phyloP scores from a whole-genome alignment of 2,329 filamentous ascomycete genomes.

The Lasiodiplodia sp. region DNA sequence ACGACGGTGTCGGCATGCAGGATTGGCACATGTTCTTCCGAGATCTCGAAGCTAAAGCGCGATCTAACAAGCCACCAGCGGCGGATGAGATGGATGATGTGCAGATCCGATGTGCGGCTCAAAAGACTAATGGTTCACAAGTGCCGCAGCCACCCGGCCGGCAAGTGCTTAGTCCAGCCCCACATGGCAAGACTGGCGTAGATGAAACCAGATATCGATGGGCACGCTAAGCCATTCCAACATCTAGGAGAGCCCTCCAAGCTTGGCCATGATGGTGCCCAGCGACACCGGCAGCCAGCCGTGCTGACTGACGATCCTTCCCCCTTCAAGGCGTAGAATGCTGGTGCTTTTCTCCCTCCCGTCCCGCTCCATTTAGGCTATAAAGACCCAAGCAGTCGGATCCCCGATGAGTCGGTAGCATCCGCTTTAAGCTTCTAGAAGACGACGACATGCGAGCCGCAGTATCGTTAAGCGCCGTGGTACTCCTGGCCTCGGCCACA shows the following conservation, averaged over 20 bases:
- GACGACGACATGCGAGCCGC: not conserved
- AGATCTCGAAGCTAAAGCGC: not conserved
- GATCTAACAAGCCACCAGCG: not conserved
- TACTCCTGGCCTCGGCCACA: not conserved
- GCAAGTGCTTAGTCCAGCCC: not conserved
- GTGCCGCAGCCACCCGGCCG: not conserved
- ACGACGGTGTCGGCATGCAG: not conserved
- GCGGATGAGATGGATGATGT: not conserved
- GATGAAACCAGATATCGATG: not conserved
- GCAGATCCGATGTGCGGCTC: not conserved
- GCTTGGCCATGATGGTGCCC: not conserved
- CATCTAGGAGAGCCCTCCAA: not conserved
- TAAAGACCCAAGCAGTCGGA: not conserved
- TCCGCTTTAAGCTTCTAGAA: not conserved
- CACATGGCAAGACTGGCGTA: not conserved
- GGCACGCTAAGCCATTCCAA: not conserved
- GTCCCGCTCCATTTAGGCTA: not conserved
- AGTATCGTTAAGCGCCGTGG: not conserved
- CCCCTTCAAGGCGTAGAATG: too few species aligned
- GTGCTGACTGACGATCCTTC: not conserved
- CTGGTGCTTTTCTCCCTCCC: not conserved
- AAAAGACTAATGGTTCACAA: not conserved
- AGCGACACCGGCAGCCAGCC: not conserved
- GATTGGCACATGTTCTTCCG: not conserved
- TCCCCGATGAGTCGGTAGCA: not conserved